Percentiles rank a stretch among this genome's conserved stretches.
Conservation (phyloP, 2,329 filamentous ascomycete species). For the Amylocarpus encephaloides region DNA sequence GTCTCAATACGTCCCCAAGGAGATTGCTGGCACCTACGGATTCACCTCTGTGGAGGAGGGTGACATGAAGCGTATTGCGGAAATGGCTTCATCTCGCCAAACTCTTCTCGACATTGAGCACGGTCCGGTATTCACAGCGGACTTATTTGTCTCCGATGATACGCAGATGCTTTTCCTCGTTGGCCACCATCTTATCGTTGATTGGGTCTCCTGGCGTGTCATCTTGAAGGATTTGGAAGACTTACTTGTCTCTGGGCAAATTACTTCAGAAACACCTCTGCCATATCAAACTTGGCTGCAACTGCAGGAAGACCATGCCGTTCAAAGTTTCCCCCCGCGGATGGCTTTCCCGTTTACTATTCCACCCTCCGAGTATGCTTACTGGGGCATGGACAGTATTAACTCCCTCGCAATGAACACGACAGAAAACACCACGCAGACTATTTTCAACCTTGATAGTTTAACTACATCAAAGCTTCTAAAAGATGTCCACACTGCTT, state of each 20-base stretch:
- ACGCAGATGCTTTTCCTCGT: conserved; percentile 4
- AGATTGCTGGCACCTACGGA: no score
- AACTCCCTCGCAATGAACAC: no score
- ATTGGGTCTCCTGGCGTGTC: conserved; percentile 34
- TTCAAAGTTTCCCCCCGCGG: no score
- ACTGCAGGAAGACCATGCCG: conserved; percentile 30
- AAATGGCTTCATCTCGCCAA: no score
- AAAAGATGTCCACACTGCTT: conserved; percentile 24
- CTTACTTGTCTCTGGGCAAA: not conserved
- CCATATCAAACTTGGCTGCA: conserved; percentile 34
- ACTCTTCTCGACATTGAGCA: conserved; percentile 12
- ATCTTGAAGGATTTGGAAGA: conserved; percentile 34
- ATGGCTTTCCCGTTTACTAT: no score
- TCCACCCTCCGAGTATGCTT: conserved; percentile 28
- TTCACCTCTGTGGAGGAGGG: no score
- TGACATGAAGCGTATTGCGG: no score
- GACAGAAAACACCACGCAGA: no score
- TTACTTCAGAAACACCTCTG: conserved; percentile 20
- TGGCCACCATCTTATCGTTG: conserved; percentile 25
- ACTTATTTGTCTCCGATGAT: no score
- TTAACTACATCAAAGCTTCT: conserved; percentile 28
- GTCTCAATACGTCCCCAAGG: no score
- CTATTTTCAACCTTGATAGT: conserved; percentile 35
- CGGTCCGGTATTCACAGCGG: no score
- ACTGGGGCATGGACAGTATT: no score